A percentile compares a stretch with the other conserved stretches of the same genome.
Conservation (phyloP, 192 early-diverging fungal genomes). For the Spizellomyces punctatus region DNA sequence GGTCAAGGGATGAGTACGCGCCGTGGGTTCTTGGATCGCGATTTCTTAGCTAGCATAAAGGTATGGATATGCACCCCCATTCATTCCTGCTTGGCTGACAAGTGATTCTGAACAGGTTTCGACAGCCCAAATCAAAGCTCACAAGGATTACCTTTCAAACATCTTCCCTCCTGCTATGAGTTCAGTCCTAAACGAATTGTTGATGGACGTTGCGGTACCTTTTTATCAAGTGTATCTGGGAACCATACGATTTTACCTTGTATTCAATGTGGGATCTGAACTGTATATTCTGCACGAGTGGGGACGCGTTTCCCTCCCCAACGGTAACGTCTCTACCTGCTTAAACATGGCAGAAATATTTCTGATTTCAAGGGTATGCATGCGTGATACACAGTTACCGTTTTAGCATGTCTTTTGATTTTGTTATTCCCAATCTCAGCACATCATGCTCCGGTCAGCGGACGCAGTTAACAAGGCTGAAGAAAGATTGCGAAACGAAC, state of each 20-base stretch:
- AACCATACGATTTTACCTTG: neutral
- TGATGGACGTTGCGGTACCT: neutral
- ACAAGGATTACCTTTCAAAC: too few species aligned
- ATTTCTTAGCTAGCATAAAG: neutral
- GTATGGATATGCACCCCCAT: neutral
- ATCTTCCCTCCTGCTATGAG: too few species aligned
- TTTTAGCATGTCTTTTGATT: neutral
- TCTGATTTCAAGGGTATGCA: neutral
- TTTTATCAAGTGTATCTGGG: neutral
- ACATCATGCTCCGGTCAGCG: neutral
- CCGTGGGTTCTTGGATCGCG: neutral
- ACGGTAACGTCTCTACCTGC: neutral
- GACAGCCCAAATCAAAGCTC: too few species aligned
- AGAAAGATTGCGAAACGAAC: too few species aligned
- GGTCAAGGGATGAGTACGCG: neutral
- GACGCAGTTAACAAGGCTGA: neutral
- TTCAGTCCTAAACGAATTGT: constrained; percentile 1
- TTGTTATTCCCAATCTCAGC: neutral
- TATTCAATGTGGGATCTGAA: neutral
- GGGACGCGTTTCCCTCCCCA: neutral
- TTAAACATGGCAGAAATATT: neutral
- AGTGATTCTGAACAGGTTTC: too few species aligned
- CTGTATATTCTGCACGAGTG: constrained; percentile 1
- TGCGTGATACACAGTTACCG: neutral
- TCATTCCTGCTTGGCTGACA: too few species aligned